Evolutionary conservation across 106 monocot genomes (phyloP), one percentile per base, ranked within the genome.

Genomic region (Dendrobium nobile): DNA sequence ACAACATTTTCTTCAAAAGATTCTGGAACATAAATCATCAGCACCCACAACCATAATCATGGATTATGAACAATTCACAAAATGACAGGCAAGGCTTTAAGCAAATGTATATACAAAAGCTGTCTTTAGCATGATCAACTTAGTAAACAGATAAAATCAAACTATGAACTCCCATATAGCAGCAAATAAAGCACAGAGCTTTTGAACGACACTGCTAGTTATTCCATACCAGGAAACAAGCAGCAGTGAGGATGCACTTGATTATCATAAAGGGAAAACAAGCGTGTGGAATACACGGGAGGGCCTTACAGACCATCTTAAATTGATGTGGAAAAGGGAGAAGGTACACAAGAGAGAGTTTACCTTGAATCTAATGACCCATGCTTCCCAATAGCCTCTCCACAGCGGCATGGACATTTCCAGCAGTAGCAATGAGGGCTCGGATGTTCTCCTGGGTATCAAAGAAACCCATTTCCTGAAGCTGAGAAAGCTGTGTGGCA

Each of bases 391-490:
- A 67, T 41, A 97, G 94, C 28, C 90, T 85, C 85, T 97, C 96
- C 0, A 97, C 96, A 4, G 96, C 96, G 70, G 96, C 96, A 84
- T 92, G 86, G 61, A 97, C 94, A 75, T 97, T 97, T 17, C 96
- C 96, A 13, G 87, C 80, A 24, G 97, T 97, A 77, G 97, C 94
- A 26, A 75, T 87, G 47, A 97, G 78, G 3, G 92, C 97, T 33
- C 92, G 92, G 48, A 97, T 92, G 51, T 97, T 94, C 83, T 92
- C 97, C 79, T 97, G 97, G 16, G 92, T 89, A 78, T 97, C 94
- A 31, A 94, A 89, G 89, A 97, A 97, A 78, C 94, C 97, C 97
- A 97, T 97, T 72, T 97, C 97, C 73, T 88, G 97, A 79, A 97
- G 92, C 84, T 97, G 97, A 72, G 94, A 54, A 10, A 97, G 87